Evolutionary conservation across 257 asterid species (phyloP), one percentile per base, ranked within the genome.

Genomic region (Fraxinus quadrangulata): DNA sequence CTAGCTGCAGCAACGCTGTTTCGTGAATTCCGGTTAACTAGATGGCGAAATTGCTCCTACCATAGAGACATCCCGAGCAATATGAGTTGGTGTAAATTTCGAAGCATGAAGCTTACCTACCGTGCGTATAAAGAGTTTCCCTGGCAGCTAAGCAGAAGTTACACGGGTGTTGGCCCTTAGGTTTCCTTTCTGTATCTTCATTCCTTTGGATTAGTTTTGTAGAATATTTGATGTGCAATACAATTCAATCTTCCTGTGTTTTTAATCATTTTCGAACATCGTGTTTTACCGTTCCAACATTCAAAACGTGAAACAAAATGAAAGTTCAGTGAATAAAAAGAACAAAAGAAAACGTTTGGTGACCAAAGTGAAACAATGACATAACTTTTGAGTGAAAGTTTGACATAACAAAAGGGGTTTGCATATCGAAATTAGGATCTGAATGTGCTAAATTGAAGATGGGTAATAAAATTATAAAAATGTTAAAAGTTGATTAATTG

Each of bases 201-300:
- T 56, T 67, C 39, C 83, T 26, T 28, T 49, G 75, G 72, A 71
- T 51, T 40, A 65, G 71, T 72, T 75, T 65, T 72, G 76, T 72
- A 75, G 74, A 84, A 74, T 80, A 61, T 59, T 59, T 59, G 31
- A 21, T 77, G 74, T 47, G 14, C 71, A n/a, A 36, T 75, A 9
- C 69, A 42, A 75, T 65, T 74, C 9, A 1, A 14, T 59, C 42
- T 59, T 75, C 33, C 42, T n/a, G 40, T 16, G 45, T 78, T 39
- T 31, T 4, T 45, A 30, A 30, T 78, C 33, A 63, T 12, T 63
- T 63, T 23, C 3, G 33, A n/a, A 21, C 14, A 8, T 10, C 0
- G 17, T 12, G 51, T 42, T 42, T 12, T 42, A 13, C 5, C 17
- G 16, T 42, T 42, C 51, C 17, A 42, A 42, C 16, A 42, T 11